A percentile compares a stretch with the other conserved stretches of the same genome.
Evolutionary conservation across 192 early-diverging fungal species (phyloP).

Genomic region (Powellomyces hirtus): DNA sequence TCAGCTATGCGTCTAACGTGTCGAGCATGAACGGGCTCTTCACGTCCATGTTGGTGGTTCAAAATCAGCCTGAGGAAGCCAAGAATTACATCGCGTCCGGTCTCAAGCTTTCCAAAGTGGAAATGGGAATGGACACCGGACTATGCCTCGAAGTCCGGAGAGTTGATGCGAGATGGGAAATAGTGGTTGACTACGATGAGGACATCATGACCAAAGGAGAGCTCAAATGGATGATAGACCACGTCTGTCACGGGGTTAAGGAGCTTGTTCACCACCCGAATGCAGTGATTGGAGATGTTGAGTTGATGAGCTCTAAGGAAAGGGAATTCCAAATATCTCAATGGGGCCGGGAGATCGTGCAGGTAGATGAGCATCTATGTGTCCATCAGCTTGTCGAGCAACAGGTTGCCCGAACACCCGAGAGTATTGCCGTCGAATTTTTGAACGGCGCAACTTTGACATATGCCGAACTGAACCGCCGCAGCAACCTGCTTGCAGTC

Average conservation of each 20-base stretch:
- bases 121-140: not conserved
- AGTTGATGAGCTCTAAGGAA: too few relatives aligned
- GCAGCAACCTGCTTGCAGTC: conserved; percentile 5
- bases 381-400: conserved; percentile 12
- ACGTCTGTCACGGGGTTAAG: not conserved
- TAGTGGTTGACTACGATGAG: not conserved
- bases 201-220: not conserved
- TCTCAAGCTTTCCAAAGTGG: not conserved
- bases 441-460: not conserved
- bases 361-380: not conserved
- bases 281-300: too few relatives aligned
- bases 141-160: not conserved
- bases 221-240: not conserved
- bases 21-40: not conserved
- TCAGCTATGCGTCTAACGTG: not conserved
- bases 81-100: not conserved
- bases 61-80: not conserved
- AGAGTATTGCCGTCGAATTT: conserved; percentile 11
- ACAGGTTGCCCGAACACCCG: not conserved
- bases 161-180: not conserved
- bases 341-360: too few relatives aligned
- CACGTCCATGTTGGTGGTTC: conserved; percentile 4
- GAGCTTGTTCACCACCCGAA: not conserved
- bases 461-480: conserved; percentile 11
- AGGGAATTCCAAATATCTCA: too few relatives aligned